Conservation (phyloP, 2,329 filamentous ascomycete genomes). For the Amauroascus niger region DNA sequence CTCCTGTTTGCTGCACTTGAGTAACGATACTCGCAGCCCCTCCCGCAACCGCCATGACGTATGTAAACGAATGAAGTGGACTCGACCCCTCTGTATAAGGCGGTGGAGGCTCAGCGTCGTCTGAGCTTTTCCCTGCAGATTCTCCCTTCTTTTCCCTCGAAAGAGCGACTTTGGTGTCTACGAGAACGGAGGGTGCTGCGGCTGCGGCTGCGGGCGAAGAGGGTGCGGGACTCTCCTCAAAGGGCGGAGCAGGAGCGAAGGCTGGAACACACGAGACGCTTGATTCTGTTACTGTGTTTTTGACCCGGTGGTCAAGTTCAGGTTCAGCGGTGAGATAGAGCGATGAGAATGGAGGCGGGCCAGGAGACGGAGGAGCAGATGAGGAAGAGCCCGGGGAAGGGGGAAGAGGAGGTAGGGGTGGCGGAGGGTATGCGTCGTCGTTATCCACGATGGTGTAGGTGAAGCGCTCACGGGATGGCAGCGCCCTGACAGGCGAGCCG, state of each 20-base stretch:
- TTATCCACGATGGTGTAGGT: conserved; percentile 34
- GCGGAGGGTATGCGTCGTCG: conserved; percentile 30
- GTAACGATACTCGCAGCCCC: conserved; percentile 98
- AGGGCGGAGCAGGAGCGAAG: conserved; percentile 44
- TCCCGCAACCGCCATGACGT: conserved; percentile 96
- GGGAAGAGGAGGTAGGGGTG: conserved; percentile 33
- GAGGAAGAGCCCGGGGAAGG: conserved; percentile 32
- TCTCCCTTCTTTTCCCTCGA: conserved; percentile 72
- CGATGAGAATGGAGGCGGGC: conserved; percentile 55
- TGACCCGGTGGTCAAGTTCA: conserved; percentile 28
- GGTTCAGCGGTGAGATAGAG: conserved; percentile 47
- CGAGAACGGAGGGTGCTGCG: conserved; percentile 43
- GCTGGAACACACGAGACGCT: conserved; percentile 41
- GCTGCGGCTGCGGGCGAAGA: conserved; percentile 38
- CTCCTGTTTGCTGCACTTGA: conserved; percentile 88
- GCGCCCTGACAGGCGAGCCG: conserved; percentile 39
- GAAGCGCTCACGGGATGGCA: conserved; percentile 26
- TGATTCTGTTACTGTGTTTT: conserved; percentile 40
- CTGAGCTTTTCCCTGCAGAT: conserved; percentile 58
- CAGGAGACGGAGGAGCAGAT: conserved; percentile 39
- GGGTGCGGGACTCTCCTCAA: conserved; percentile 39
- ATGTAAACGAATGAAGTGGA: conserved; percentile 84
- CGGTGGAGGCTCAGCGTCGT: conserved; percentile 86
- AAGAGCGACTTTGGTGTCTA: conserved; percentile 75
- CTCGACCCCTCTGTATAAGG: conserved; percentile 82